These are phyloP conservation scores for Aspergillus sclerotioniger DNA, from an alignment of 495 filamentous ascomycete genomes.

Conservation along the genomic window DNA sequence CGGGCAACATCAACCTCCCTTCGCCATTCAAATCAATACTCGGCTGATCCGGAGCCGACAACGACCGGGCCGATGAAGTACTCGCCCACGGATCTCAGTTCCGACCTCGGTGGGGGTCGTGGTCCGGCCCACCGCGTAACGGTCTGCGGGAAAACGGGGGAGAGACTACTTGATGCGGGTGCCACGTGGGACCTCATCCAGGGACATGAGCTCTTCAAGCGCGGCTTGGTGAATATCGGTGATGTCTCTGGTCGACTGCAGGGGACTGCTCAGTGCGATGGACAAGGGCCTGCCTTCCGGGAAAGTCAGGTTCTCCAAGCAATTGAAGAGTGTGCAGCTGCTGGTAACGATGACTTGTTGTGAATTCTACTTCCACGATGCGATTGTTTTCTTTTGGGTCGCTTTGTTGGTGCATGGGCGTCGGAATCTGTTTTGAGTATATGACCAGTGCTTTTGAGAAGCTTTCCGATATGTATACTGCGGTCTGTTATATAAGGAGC, in stretches of 20 bases:
- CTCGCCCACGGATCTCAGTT: constrained; percentile 66
- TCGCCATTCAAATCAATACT: constrained; percentile 22
- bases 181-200: constrained; percentile 93
- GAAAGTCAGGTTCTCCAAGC: constrained; percentile 70
- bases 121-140: constrained; percentile 67
- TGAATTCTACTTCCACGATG: constrained; percentile 32
- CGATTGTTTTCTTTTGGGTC: constrained; percentile 9
- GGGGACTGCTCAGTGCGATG: constrained; percentile 78
- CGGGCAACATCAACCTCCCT: constrained; percentile 62
- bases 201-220: constrained; percentile 72
- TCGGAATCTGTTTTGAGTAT: background rate
- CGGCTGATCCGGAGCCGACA: constrained; percentile 26
- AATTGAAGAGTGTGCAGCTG: constrained; percentile 74
- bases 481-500: too few relatives aligned
- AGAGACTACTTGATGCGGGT: constrained; percentile 72
- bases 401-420: constrained; percentile 6
- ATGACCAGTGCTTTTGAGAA: background rate
- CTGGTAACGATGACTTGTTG: constrained; percentile 71
- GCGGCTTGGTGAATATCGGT: constrained; percentile 80
- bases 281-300: constrained; percentile 85
- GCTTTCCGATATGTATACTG: too few relatives aligned
- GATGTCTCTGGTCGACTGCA: constrained; percentile 75
- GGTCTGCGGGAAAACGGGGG: constrained; percentile 62
- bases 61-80: constrained; percentile 70
- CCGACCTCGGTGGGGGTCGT: constrained; percentile 30